These are phyloP conservation scores for Nosema bombycis DNA, from an alignment of 371 early-diverging fungal genomes.

Conservation along the genomic window DNA sequence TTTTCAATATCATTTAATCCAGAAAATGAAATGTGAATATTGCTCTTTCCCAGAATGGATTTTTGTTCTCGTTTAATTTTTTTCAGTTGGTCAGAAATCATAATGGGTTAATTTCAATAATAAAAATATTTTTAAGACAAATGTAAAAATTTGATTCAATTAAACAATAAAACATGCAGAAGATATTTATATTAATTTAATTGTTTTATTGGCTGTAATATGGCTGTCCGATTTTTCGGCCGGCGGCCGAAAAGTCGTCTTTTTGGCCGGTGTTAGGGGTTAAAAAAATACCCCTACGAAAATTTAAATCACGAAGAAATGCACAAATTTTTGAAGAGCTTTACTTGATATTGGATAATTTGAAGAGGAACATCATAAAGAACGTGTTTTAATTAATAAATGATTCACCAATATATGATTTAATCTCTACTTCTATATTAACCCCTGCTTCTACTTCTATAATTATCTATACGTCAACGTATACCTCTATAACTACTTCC, in stretches of 20 bases:
- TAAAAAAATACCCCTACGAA: too few species aligned
- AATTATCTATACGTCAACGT: too few species aligned
- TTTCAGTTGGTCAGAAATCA: slow-evolving; percentile 47
- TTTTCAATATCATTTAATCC: slow-evolving; percentile 39
- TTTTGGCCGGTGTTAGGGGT: too few species aligned
- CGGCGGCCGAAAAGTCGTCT: background rate
- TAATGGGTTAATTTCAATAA: slow-evolving; percentile 6
- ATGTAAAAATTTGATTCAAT: background rate
- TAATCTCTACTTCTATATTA: too few species aligned
- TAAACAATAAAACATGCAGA: background rate
- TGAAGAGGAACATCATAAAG: too few species aligned
- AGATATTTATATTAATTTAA: background rate
- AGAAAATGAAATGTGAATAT: slow-evolving; percentile 12
- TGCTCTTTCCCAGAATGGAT: background rate
- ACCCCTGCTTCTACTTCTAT: too few species aligned
- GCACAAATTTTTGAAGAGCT: too few species aligned
- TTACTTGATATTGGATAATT: too few species aligned
- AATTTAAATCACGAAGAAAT: too few species aligned
- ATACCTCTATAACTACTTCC: too few species aligned
- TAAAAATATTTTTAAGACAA: background rate
- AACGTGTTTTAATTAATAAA: too few species aligned
- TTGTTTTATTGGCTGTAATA: slow-evolving; percentile 4
- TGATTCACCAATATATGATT: too few species aligned
- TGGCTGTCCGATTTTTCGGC: background rate
- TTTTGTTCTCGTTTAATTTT: slow-evolving; percentile 29